Evolutionary conservation across 176 grass and related monocot genomes (phyloP), one percentile per base, ranked within the genome.

Genomic region (Aegilops longissima): DNA sequence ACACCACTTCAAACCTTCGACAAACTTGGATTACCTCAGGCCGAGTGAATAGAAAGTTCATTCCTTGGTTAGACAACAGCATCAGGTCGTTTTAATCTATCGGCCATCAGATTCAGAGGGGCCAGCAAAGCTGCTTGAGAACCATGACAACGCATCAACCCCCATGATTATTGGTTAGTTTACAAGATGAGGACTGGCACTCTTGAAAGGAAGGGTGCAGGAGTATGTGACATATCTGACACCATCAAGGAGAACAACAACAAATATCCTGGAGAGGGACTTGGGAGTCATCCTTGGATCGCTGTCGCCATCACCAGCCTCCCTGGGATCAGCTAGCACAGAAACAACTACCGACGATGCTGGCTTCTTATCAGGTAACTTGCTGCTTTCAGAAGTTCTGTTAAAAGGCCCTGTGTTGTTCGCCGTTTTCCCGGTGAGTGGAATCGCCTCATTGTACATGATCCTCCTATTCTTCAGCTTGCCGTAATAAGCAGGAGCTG

Each of bases 151-250:
- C 54, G 18, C 30, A 40, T 6, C 11, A 6, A 49, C 52, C 56
- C 23, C 71, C 54, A 74, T 61, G 29, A 61, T 77, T 87, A 94
- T 2, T 56, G 30, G 81, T 89, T 89, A 97, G 85, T 95, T 93
- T 33, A 97, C 94, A 67, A 99, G 93, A 90, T 97, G 97, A 34
- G 88, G 86, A 10, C 87, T 82, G 23, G 83, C 66, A 18, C 80
- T 89, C 89, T 89, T 99, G 85, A 99, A 97, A 77, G 97, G 97
- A 69, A 99, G 97, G 24, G 86, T 92, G 87, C 97, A 99, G 18
- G 97, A 99, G 79, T 99, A 99, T 1, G 97, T 99, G 30, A 97
- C 97, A 86, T 99, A 99, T 89, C 95, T 97, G 81, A 89, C 87
- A 71, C 97, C 92, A 25, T 99, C 97, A 47, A 99, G 61, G 67